phyloP scores from a whole-genome alignment of 2,329 filamentous ascomycete genomes.

The Whalleya microplaca region DNA sequence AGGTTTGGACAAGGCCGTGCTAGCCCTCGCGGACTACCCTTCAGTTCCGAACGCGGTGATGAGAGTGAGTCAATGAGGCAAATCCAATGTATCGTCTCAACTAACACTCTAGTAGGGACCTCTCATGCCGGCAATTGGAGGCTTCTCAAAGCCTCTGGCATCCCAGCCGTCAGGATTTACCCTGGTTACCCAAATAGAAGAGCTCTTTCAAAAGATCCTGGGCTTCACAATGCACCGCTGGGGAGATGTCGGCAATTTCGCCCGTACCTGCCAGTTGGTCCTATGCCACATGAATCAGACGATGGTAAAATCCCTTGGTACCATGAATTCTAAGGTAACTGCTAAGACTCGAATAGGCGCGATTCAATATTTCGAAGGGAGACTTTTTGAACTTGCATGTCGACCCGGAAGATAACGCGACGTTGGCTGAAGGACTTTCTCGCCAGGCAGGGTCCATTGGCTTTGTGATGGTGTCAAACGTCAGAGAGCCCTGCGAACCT shows the following conservation, averaged over 20 bases:
- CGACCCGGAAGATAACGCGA: neutral
- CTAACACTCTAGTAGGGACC: conserved; percentile 16
- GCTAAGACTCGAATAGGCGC: conserved; percentile 25
- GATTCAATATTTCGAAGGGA: conserved; percentile 5
- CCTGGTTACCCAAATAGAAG: conserved; percentile 15
- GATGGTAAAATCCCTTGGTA: conserved; percentile 21
- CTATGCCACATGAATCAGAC: conserved; percentile 12
- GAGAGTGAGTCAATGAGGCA: conserved; percentile 12
- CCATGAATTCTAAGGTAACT: neutral
- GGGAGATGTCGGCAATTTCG: conserved; percentile 29
- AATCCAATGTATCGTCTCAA: neutral
- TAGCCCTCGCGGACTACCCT: conserved; percentile 17
- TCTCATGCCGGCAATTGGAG: neutral
- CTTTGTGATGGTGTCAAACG: conserved; percentile 7
- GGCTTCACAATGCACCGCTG: conserved; percentile 10
- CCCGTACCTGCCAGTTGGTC: conserved; percentile 24
- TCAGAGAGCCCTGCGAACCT: too few species aligned
- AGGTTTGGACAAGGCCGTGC: conserved; percentile 5
- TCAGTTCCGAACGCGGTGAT: conserved; percentile 10
- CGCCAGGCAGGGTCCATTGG: neutral
- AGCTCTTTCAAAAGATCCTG: conserved; percentile 24
- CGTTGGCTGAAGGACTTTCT: neutral
- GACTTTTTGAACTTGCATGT: conserved; percentile 14
- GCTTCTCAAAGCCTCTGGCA: conserved; percentile 2
- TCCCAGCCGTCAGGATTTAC: conserved; percentile 18